Base-by-base conservation (phyloP, 257 asterid genomes). In the Perilla frutescens region DNA sequence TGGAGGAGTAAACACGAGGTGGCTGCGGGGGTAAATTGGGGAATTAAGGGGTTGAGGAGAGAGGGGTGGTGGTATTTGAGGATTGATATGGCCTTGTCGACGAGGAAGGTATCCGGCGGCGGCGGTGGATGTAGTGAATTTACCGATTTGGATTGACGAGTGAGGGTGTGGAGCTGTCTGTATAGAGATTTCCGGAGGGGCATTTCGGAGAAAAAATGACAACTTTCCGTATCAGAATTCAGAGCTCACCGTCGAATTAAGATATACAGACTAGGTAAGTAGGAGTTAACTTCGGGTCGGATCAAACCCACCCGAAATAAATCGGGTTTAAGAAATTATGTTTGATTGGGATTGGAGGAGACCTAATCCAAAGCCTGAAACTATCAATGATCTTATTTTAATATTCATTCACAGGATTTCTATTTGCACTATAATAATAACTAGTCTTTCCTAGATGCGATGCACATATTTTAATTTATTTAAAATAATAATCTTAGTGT, bases 1-100 rank as follows among this genome's bases (percentile, higher is more conserved):
- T 77, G 95, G 57, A 87, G 87, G 76, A 92, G 97, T 51, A 92
- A 36, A 75, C 58, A 69, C 48, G 98, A 65, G 76, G 97, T 85
- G 61, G 89, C 70, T 62, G 80, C 84, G 72, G 97, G 93, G 60
- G 96, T 87, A 41, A 92, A 89, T 14, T 81, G 81, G 75, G 93
- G 56, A 29, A 81, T 58, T 20, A 92, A 53, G 39, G 88, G 83
- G 77, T 81, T 79, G 48, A 90, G 93, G 32, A 70, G 80, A 12
- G 81, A 80, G 10, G 80, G 86, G 86, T 77, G 81, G 72, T 82
- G 83, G 73, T 73, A 80, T 67, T 85, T 83, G 79, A 90, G 93
- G 54, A 86, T 81, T 55, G 96, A 68, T 51, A 89, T 61, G 72
- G 88, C 90, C 79, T 76, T 81, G 68, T 79, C 79, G 72, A 85